Evolutionary conservation across 2,329 filamentous ascomycete genomes (phyloP).

Genomic region (Pseudocercospora vitis): DNA sequence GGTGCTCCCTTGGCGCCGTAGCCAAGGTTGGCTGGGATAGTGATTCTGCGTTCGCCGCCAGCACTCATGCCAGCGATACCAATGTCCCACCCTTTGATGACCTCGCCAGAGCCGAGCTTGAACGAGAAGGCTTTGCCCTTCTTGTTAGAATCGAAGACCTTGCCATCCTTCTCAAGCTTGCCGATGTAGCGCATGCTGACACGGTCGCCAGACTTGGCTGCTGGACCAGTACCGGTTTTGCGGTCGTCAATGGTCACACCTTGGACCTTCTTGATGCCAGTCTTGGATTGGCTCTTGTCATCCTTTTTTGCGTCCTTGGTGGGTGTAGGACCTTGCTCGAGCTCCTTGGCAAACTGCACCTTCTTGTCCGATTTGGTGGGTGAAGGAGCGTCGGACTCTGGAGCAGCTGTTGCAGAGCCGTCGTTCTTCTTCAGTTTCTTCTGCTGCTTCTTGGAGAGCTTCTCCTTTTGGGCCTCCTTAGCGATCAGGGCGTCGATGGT

Average conservation of each 20-base stretch:
- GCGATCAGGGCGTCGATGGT: slow-evolving; percentile 80
- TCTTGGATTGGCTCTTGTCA: no score
- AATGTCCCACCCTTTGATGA: slow-evolving; percentile 99
- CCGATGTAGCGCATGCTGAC: slow-evolving; percentile 97
- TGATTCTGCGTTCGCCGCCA: slow-evolving; percentile 89
- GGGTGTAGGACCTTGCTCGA: slow-evolving; percentile 91
- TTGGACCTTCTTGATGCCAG: slow-evolving; percentile 73
- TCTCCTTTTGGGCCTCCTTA: slow-evolving; percentile 66
- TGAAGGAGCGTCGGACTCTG: slow-evolving; percentile 48
- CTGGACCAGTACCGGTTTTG: slow-evolving; percentile 81
- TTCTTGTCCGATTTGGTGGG: slow-evolving; percentile 76
- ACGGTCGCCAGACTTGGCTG: slow-evolving; percentile 84
- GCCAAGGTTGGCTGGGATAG: slow-evolving; percentile 80
- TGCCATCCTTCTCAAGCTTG: slow-evolving; percentile 83
- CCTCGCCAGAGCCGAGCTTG: slow-evolving; percentile 90
- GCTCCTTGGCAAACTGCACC: slow-evolving; percentile 98
- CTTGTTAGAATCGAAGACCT: slow-evolving; percentile 98
- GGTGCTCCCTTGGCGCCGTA: slow-evolving; percentile 77
- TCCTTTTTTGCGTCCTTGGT: slow-evolving; percentile 53
- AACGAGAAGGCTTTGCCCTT: slow-evolving; percentile 97
- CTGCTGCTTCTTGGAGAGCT: slow-evolving; percentile 91
- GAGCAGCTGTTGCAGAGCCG: slow-evolving; percentile 66
- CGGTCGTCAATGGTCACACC: slow-evolving; percentile 95
- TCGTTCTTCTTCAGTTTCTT: slow-evolving; percentile 99
- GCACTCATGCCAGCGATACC: slow-evolving; percentile 89